Evolutionary conservation across 192 early-diverging fungal species (phyloP).

Genomic region (Linnemannia exigua): DNA sequence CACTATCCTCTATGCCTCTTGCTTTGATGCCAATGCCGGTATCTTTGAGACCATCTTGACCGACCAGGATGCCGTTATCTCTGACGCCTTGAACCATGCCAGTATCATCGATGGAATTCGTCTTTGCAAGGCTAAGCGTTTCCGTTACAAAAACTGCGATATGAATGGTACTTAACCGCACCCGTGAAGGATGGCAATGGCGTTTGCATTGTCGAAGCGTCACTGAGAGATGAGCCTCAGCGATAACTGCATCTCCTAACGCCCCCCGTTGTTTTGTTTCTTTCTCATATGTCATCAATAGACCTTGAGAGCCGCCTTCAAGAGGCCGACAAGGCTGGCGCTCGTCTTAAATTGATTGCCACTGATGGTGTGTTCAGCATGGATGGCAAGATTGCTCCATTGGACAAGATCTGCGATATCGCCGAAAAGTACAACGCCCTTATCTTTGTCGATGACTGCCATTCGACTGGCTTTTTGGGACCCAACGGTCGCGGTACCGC

Average conservation of each 20-base stretch:
- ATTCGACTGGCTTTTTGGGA: slow-evolving; percentile 96
- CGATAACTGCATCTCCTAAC: background rate
- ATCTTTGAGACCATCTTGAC: slow-evolving; percentile 75
- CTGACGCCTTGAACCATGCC: slow-evolving; percentile 92
- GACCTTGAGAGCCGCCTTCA: slow-evolving; percentile 78
- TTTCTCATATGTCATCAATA: slow-evolving; percentile 24
- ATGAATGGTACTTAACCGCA: slow-evolving; percentile 59
- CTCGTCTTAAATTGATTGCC: slow-evolving; percentile 91
- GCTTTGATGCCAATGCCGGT: slow-evolving; percentile 81
- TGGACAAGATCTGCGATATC: slow-evolving; percentile 88
- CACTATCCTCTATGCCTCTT: slow-evolving; percentile 78
- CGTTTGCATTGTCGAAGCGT: background rate
- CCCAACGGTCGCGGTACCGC: slow-evolving; percentile 92
- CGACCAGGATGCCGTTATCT: slow-evolving; percentile 81
- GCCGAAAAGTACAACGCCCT: slow-evolving; percentile 94
- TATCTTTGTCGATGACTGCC: slow-evolving; percentile 95
- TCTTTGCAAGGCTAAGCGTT: slow-evolving; percentile 88
- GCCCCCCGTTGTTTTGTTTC: background rate
- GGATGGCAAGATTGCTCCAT: slow-evolving; percentile 92
- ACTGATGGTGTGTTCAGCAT: slow-evolving; percentile 97
- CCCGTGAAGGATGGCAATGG: background rate
- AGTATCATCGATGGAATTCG: slow-evolving; percentile 97
- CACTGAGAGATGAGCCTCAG: background rate
- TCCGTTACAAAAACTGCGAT: slow-evolving; percentile 88
- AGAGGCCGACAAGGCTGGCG: slow-evolving; percentile 80